Evolutionary conservation across 2,329 filamentous ascomycete species (phyloP).

Genomic region (Fusarium devonianum): DNA sequence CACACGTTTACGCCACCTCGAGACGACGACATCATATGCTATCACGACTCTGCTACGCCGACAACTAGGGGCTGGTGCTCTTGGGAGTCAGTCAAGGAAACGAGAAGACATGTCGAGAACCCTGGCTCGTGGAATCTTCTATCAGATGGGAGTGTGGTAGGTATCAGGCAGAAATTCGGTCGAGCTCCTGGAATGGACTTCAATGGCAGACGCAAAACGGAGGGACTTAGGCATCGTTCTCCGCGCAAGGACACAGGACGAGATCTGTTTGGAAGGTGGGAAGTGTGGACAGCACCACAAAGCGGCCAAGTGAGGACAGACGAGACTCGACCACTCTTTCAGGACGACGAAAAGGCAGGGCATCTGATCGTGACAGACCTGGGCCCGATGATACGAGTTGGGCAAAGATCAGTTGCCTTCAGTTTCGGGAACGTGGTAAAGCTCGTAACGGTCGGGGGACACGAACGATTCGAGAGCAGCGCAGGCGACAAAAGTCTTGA

Average conservation of each 20-base stretch:
- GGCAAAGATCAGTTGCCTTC: conserved; percentile 70
- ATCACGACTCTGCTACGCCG: conserved; percentile 51
- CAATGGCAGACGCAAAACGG: conserved; percentile 23
- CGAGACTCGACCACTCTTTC: conserved; percentile 55
- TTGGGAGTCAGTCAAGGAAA: conserved; percentile 61
- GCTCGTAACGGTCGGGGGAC: conserved; percentile 68
- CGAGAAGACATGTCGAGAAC: conserved; percentile 62
- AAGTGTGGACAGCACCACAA: conserved; percentile 62
- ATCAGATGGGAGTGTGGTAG: conserved; percentile 66
- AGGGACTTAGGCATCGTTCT: conserved; percentile 44
- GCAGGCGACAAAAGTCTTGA: conserved; percentile 43
- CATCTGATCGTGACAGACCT: conserved; percentile 70
- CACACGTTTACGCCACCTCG: conserved; percentile 66
- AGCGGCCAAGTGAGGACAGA: conserved; percentile 53
- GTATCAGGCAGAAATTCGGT: conserved; percentile 60
- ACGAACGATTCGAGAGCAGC: conserved; percentile 66
- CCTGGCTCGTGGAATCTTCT: conserved; percentile 72
- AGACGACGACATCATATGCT: conserved; percentile 64
- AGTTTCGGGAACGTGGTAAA: conserved; percentile 78
- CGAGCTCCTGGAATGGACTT: conserved; percentile 16
- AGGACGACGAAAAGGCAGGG: conserved; percentile 51
- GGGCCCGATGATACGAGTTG: conserved; percentile 70
- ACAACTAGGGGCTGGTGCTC: conserved; percentile 55
- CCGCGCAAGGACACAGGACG: conserved; percentile 35
- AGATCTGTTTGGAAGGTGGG: conserved; percentile 53